Evolutionary conservation across 1,284 basidiomycete species (phyloP), one percentile per base, ranked within the genome.

Genomic region (Pseudozyma sp.): DNA sequence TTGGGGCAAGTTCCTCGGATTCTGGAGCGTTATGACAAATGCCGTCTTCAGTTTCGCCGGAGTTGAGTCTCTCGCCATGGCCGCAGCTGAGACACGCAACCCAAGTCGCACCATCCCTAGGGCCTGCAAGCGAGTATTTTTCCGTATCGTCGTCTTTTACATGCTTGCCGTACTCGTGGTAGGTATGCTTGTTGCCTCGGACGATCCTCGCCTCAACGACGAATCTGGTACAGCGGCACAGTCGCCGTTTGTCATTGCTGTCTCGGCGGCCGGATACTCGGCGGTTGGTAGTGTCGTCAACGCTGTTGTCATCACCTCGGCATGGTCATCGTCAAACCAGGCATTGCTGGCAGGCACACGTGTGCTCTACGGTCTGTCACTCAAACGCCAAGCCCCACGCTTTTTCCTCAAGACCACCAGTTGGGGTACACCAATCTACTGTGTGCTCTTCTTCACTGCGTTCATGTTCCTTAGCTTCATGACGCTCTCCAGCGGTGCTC

Each of bases 321-420:
- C 94, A 2, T 92, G 92, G 89, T 94, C 92, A 6, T 92, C 93
- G 8, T 92, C 91, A 6, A 92, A 90, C 51, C 92, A 91, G 76
- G 91, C 94, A 76, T 84, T 95, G 50, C 95, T 93, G 85, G 91
- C 90, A 2, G 90, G 90, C 14, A 93, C 92, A 7, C 91, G 94
- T 80, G 92, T 72, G 76, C 79, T 77, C 31, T 92, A 94, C 84
- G 92, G 92, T 52, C 88, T 96, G 55, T 90, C 93, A 14, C 84
- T 88, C 9, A 87, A 90, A 21, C 90, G 92, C 0, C 92, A 93
- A 78, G 94, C 93, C 0, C 94, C 94, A 9, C 70, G 75, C 19
- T 63, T 94, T 62, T 95, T 97, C 86, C 76, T 88, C 49, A 89
- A 86, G 77, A 90, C 91, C 0, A 89, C 90, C 70, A 88, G 87